These are phyloP conservation scores for Lactarius tabidus DNA, from an alignment of 768 basidiomycete species.

Conservation along the genomic window DNA sequence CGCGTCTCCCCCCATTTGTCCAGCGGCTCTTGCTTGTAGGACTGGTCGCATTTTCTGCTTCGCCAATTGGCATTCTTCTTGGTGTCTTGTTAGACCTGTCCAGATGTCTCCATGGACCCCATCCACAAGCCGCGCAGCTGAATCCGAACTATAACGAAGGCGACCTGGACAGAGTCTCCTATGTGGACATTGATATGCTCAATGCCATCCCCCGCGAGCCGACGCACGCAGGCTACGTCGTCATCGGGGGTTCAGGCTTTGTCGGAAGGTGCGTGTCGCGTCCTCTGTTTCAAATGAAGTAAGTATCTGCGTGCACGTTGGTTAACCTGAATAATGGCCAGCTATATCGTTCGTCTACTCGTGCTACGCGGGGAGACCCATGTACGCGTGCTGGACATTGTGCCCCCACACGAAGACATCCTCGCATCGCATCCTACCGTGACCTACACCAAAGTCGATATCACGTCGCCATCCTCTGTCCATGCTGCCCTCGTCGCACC, in stretches of 20 bases:
- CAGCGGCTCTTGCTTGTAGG: slow-evolving; percentile 1
- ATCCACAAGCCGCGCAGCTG: neutral
- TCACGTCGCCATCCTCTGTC: slow-evolving; percentile 32
- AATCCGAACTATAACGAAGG: slow-evolving; percentile 8
- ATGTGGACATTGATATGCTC: slow-evolving; percentile 32
- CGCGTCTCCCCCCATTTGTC: neutral
- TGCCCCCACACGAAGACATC: slow-evolving; percentile 29
- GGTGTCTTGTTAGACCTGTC: slow-evolving; percentile 9
- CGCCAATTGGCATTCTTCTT: neutral
- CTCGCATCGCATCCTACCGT: slow-evolving; percentile 29
- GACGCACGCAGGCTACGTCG: slow-evolving; percentile 31
- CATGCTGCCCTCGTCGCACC: slow-evolving; percentile 29
- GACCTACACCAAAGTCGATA: slow-evolving; percentile 33
- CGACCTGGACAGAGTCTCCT: slow-evolving; percentile 29
- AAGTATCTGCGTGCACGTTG: neutral
- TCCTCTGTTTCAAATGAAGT: too few relatives aligned
- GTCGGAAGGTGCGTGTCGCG: slow-evolving; percentile 31
- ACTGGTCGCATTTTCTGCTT: neutral
- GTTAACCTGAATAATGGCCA: slow-evolving; percentile 9
- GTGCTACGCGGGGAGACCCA: slow-evolving; percentile 36
- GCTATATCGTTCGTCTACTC: slow-evolving; percentile 35
- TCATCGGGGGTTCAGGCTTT: slow-evolving; percentile 36
- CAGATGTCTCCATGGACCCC: slow-evolving; percentile 8
- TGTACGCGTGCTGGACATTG: slow-evolving; percentile 34
- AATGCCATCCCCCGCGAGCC: slow-evolving; percentile 29